Evolutionary conservation across 371 early-diverging fungal genomes (phyloP).

Genomic region (Dinochytrium kinnereticum): DNA sequence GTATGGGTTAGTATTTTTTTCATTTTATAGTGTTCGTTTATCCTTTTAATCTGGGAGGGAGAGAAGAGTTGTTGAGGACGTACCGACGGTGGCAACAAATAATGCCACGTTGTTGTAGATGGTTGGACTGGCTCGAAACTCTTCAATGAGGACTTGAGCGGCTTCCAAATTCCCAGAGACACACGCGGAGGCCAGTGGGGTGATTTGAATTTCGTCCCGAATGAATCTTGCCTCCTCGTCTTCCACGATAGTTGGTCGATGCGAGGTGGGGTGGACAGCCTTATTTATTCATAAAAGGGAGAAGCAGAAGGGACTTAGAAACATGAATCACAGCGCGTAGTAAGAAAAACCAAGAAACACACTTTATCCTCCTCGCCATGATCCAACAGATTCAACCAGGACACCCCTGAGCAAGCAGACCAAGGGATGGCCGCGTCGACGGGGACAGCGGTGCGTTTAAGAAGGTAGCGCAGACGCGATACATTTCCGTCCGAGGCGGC

Average conservation of each 20-base stretch:
- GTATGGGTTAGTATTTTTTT: too few species aligned
- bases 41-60: background rate
- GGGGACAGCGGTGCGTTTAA: background rate
- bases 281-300: too few species aligned
- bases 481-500: background rate
- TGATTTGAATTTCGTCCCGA: background rate
- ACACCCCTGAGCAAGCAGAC: background rate
- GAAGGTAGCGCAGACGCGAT: background rate
- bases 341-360: too few species aligned
- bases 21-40: background rate
- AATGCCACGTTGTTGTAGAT: constrained; percentile 3
- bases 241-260: too few species aligned
- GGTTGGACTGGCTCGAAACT: constrained; percentile 2
- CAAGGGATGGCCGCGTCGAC: constrained; percentile 4
- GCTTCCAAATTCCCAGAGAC: background rate
- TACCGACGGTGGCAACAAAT: constrained; percentile 1
- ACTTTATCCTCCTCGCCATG: too few species aligned
- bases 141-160: background rate
- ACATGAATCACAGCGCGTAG: too few species aligned
- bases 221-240: background rate
- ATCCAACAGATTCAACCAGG: too few species aligned
- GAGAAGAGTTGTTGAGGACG: background rate
- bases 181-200: constrained; percentile 10
- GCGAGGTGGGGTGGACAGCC: too few species aligned
- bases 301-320: too few species aligned